Percentiles rank a stretch among this genome's conserved stretches.
phyloP scores from a whole-genome alignment of 805 yeast genomes.

The Debaryomyces maramus region DNA sequence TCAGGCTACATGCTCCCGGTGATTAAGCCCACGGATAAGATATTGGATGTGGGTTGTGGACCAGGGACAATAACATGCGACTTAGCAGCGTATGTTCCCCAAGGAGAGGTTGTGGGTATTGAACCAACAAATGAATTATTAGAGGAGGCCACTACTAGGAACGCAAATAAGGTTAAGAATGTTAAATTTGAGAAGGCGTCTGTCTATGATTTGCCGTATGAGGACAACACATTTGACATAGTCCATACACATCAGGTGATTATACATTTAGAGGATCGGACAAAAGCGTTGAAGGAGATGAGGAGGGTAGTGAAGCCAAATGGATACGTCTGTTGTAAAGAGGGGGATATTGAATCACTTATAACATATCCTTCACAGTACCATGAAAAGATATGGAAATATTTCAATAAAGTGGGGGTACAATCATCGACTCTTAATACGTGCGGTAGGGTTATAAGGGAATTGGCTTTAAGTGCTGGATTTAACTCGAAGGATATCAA shows the following conservation, averaged over 20 bases:
- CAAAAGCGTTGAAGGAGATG: conserved; percentile 34
- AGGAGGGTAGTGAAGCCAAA: conserved; percentile 33
- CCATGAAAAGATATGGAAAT: conserved; percentile 9
- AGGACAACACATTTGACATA: conserved; percentile 39
- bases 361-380: conserved; percentile 20
- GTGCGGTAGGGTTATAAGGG: conserved; percentile 19
- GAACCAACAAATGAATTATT: conserved; percentile 31
- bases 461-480: conserved; percentile 20
- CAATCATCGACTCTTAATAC: conserved; percentile 12
- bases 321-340: conserved; percentile 34
- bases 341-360: conserved; percentile 24
- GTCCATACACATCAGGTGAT: conserved; percentile 41
- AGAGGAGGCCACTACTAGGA: conserved; percentile 19
- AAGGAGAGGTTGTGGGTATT: conserved; percentile 30
- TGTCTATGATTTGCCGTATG: conserved; percentile 29
- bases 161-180: conserved; percentile 10
- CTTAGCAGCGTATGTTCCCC: conserved; percentile 27
- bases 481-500: conserved; percentile 11
- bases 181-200: conserved; percentile 30
- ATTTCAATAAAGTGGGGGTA: conserved; percentile 7
- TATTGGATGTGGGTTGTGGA: conserved; percentile 46
- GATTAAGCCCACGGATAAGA: conserved; percentile 21
- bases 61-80: conserved; percentile 42
- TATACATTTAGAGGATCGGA: conserved; percentile 35
- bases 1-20: conserved; percentile 24